Evolutionary conservation across 768 basidiomycete species (phyloP).

Genomic region (Serendipita sp.): DNA sequence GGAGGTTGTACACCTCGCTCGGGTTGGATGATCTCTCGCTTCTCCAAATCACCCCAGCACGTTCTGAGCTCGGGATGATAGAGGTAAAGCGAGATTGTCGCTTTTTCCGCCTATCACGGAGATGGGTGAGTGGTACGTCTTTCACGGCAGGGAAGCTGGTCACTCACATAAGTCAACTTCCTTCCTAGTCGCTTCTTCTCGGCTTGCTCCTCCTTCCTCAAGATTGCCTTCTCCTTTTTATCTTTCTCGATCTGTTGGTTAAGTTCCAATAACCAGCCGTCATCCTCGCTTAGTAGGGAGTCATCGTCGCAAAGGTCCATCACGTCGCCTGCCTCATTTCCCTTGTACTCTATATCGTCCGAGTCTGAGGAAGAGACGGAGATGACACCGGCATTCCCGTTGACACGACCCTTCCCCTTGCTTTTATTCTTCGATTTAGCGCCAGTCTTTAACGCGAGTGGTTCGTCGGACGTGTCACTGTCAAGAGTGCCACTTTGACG

Average conservation of each 20-base stretch:
- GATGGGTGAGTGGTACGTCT: conserved; percentile 7
- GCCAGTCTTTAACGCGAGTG: neutral
- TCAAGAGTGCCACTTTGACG: neutral
- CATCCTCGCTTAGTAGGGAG: conserved; percentile 10
- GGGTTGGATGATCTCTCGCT: conserved; percentile 44
- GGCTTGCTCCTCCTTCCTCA: conserved; percentile 32
- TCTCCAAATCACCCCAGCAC: conserved; percentile 79
- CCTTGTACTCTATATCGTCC: neutral
- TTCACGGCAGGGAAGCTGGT: neutral
- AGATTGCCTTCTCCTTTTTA: conserved; percentile 17
- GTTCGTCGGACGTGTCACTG: neutral
- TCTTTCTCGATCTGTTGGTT: conserved; percentile 10
- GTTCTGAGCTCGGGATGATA: conserved; percentile 67
- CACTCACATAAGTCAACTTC: conserved; percentile 50
- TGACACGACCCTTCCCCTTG: conserved; percentile 14
- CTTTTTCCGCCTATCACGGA: conserved; percentile 49
- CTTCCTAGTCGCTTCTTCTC: conserved; percentile 49
- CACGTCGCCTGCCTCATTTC: neutral
- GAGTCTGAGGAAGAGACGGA: neutral
- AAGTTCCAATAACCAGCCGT: conserved; percentile 15
- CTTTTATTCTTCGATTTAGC: neutral
- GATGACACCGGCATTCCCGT: neutral
- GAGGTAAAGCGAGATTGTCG: conserved; percentile 40
- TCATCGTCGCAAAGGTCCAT: conserved; percentile 11
- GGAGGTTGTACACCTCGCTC: conserved; percentile 61